A percentile compares a stretch with the other conserved stretches of the same genome.
Evolutionary conservation across 441 rosid genomes (phyloP).

Genomic region (Biscutella laevigata): DNA sequence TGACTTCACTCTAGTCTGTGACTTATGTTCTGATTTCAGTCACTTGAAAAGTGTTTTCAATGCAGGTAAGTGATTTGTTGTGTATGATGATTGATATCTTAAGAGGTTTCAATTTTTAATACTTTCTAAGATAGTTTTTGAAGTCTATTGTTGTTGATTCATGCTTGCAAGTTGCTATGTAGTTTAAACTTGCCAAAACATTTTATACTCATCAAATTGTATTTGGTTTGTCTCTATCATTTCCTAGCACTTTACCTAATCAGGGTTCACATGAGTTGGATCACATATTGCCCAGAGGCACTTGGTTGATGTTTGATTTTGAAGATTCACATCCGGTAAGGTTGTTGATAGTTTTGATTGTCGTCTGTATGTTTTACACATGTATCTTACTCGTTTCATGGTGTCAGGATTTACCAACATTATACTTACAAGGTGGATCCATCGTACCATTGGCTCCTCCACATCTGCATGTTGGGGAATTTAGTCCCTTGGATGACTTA

Average conservation of each 20-base stretch:
- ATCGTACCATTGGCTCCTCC: constrained; percentile 65
- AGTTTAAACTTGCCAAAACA: too few species aligned
- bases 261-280: constrained; percentile 43
- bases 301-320: constrained; percentile 77
- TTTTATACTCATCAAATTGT: constrained; percentile 12
- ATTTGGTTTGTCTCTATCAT: constrained; percentile 1
- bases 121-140: too few species aligned
- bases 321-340: constrained; percentile 88
- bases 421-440: constrained; percentile 89
- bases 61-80: background rate
- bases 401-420: constrained; percentile 78
- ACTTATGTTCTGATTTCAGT: too few species aligned
- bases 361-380: background rate
- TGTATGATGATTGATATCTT: too few species aligned
- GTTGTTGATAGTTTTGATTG: background rate
- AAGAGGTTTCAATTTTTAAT: too few species aligned
- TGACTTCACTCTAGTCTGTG: too few species aligned
- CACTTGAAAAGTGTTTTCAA: constrained; percentile 1
- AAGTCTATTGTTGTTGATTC: too few species aligned
- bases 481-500: constrained; percentile 58
- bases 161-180: too few species aligned
- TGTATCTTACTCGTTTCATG: background rate
- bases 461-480: constrained; percentile 66
- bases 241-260: constrained; percentile 41
- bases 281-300: constrained; percentile 58